Conservation (phyloP, 176 grass and related monocot species). For the Aegilops longissima region DNA sequence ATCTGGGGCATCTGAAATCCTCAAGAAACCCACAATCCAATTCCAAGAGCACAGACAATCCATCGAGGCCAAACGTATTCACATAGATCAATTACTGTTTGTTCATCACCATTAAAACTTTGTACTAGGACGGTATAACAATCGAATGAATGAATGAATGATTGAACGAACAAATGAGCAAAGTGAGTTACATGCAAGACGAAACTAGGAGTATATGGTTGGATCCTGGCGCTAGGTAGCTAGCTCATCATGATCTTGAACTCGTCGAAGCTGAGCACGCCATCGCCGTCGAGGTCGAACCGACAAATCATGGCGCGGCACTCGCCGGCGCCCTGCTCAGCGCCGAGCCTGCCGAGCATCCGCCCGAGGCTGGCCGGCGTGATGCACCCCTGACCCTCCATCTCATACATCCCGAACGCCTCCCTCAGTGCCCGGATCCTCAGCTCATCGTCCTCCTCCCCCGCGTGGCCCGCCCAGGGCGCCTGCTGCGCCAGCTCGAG, state of each 20-base stretch:
- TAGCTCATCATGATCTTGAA: constrained; percentile 39
- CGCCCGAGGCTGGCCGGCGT: constrained; percentile 32
- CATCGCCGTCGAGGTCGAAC: constrained; percentile 49
- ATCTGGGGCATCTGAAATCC: too few species aligned
- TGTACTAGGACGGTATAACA: background rate
- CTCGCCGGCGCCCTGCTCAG: constrained; percentile 21
- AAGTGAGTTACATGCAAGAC: too few species aligned
- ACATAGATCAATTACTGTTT: background rate
- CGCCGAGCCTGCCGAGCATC: constrained; percentile 33
- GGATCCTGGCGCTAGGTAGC: too few species aligned
- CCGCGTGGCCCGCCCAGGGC: background rate
- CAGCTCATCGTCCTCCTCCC: background rate
- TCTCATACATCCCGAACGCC: constrained; percentile 48
- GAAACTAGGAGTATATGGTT: too few species aligned
- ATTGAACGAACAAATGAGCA: background rate
- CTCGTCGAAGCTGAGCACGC: constrained; percentile 52
- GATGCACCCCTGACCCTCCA: constrained; percentile 32
- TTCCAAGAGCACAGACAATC: too few species aligned
- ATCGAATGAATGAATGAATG: background rate
- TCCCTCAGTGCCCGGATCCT: background rate
- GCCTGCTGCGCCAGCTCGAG: constrained; percentile 8
- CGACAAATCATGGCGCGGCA: constrained; percentile 49
- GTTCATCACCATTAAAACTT: background rate
- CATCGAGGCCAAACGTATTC: too few species aligned
- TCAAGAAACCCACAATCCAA: too few species aligned